A percentile compares a stretch with the other conserved stretches of the same genome.
These are phyloP conservation scores for Vinca major DNA, from an alignment of 305 asterid genomes.

Conservation along the genomic window DNA sequence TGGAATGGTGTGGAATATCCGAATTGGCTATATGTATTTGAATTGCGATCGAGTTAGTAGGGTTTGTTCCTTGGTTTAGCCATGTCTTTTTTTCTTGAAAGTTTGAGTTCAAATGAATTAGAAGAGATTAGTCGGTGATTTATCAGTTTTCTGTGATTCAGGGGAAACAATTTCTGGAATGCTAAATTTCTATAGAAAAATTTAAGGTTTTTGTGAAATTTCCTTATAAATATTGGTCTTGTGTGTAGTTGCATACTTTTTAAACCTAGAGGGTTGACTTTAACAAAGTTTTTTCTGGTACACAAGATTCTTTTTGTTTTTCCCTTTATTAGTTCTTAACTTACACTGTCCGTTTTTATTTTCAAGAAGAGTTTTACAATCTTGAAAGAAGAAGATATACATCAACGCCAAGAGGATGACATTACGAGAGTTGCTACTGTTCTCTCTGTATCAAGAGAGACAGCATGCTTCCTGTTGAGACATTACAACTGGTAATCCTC, in stretches of 20 bases:
- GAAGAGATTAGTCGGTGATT: too few relatives aligned
- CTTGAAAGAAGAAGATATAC: conserved; percentile 68
- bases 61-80: not conserved
- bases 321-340: not conserved
- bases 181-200: too few relatives aligned
- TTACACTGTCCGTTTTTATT: not conserved
- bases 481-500: conserved; percentile 64
- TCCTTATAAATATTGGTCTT: too few relatives aligned
- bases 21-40: not conserved
- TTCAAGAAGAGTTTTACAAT: conserved; percentile 70
- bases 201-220: not conserved
- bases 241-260: not conserved
- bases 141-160: too few relatives aligned
- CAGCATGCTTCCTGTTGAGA: conserved; percentile 69
- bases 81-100: too few relatives aligned
- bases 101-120: too few relatives aligned
- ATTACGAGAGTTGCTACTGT: conserved; percentile 56
- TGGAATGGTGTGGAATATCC: not conserved
- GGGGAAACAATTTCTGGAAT: too few relatives aligned
- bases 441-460: conserved; percentile 64
- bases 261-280: not conserved
- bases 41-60: not conserved
- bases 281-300: not conserved
- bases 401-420: conserved; percentile 60
- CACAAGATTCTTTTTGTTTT: not conserved